Evolutionary conservation across 164 flowering plant genomes (phyloP).

Genomic region (Dillenia turbinata): DNA sequence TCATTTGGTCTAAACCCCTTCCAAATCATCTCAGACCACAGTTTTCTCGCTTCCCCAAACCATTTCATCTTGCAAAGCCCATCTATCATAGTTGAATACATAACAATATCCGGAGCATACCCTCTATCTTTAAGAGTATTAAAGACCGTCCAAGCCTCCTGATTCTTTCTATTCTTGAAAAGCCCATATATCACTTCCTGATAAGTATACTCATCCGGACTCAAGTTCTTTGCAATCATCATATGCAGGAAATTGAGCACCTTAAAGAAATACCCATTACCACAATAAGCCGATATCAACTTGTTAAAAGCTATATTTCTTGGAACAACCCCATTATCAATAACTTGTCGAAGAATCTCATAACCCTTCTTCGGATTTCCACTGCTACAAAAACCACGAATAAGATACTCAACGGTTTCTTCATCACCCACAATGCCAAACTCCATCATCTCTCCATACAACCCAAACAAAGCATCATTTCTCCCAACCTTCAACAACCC

Average conservation of each 20-base stretch:
- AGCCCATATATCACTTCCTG: constrained; percentile 49
- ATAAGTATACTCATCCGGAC: constrained; percentile 50
- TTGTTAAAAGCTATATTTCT: constrained; percentile 34
- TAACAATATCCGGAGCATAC: constrained; percentile 46
- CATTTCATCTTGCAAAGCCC: constrained; percentile 48
- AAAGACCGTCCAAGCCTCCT: constrained; percentile 49
- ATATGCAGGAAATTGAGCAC: constrained; percentile 52
- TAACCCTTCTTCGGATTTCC: constrained; percentile 35
- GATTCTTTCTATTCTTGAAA: constrained; percentile 30
- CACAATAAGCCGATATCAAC: constrained; percentile 45
- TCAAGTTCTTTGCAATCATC: constrained; percentile 53
- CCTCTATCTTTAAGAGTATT: constrained; percentile 61
- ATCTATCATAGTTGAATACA: constrained; percentile 62
- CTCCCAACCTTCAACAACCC: constrained; percentile 33
- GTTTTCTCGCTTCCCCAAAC: constrained; percentile 43
- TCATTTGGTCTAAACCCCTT: constrained; percentile 53
- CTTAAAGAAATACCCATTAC: constrained; percentile 18
- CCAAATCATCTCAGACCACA: constrained; percentile 62
- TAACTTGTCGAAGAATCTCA: constrained; percentile 43
- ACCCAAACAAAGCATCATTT: constrained; percentile 48
- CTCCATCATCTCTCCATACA: constrained; percentile 51
- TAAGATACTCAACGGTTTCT: constrained; percentile 43
- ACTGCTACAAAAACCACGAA: constrained; percentile 50
- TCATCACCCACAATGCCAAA: constrained; percentile 34
- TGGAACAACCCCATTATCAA: constrained; percentile 43